phyloP scores from a whole-genome alignment of 2,329 filamentous ascomycete species.

The Sporothrix phasma region DNA sequence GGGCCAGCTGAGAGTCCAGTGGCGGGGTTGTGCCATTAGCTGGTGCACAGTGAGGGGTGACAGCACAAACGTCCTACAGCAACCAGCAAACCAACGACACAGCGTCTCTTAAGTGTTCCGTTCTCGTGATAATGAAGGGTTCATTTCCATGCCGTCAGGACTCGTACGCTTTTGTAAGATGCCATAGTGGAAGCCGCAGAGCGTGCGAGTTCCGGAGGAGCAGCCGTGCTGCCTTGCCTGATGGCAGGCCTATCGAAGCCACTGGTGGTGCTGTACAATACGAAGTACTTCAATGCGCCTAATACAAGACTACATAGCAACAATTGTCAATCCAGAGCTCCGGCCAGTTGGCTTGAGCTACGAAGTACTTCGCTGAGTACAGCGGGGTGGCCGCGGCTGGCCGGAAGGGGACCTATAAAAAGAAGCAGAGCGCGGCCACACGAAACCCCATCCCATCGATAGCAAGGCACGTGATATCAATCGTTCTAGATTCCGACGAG shows the following conservation, averaged over 20 bases:
- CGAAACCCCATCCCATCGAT: not conserved
- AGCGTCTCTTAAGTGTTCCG: not conserved
- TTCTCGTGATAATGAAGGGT: not conserved
- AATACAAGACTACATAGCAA: constrained; percentile 7
- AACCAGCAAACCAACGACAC: not conserved
- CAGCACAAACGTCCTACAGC: not conserved
- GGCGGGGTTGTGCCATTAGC: not conserved
- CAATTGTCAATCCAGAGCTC: not conserved
- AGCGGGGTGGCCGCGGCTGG: not conserved
- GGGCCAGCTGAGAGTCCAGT: not conserved
- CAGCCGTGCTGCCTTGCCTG: not conserved
- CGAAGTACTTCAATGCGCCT: not conserved
- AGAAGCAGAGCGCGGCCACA: not conserved
- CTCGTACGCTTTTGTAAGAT: no score
- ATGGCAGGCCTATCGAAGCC: no score
- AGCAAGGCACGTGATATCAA: constrained; percentile 3
- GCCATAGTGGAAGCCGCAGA: not conserved
- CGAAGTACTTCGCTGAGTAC: no score
- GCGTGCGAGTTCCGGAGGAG: not conserved
- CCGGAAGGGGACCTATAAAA: not conserved
- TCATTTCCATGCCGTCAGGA: no score
- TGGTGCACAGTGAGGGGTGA: not conserved
- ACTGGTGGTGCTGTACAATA: not conserved
- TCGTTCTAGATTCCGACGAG: no score
- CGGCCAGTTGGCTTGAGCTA: not conserved